Evolutionary conservation across 2,329 filamentous ascomycete genomes (phyloP).

Genomic region (Eutypella sp.): DNA sequence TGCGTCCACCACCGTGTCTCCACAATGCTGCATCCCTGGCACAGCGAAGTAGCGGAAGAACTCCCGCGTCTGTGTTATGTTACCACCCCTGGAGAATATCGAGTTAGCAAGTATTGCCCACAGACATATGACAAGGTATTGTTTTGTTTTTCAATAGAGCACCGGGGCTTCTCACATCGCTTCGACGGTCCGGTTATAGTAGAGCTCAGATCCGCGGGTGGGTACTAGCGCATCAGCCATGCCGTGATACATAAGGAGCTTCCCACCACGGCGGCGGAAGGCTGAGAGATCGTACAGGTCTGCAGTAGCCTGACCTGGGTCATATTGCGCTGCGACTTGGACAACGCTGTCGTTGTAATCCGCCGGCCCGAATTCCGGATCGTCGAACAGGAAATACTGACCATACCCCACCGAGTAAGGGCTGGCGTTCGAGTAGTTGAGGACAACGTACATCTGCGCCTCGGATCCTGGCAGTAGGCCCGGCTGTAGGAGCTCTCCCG

Average conservation of each 20-base stretch:
- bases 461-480: slow-evolving; percentile 46
- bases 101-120: too few species aligned
- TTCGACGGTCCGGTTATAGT: slow-evolving; percentile 26
- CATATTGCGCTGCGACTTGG: slow-evolving; percentile 23
- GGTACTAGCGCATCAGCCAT: slow-evolving; percentile 37
- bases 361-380: slow-evolving; percentile 31
- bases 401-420: slow-evolving; percentile 30
- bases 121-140: too few species aligned
- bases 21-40: slow-evolving; percentile 51
- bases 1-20: slow-evolving; percentile 27
- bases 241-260: slow-evolving; percentile 44
- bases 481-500: slow-evolving; percentile 34
- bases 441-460: slow-evolving; percentile 26
- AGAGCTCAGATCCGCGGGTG: slow-evolving; percentile 28
- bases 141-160: too few species aligned
- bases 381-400: slow-evolving; percentile 35
- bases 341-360: slow-evolving; percentile 29
- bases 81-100: slow-evolving; percentile 15
- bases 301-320: slow-evolving; percentile 35
- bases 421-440: slow-evolving; percentile 26
- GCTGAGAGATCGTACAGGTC: slow-evolving; percentile 33
- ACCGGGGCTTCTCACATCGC: slow-evolving; percentile 18
- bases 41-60: slow-evolving; percentile 50
- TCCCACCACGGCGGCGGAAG: slow-evolving; percentile 35
- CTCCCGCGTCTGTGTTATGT: slow-evolving; percentile 33